Percentiles rank a stretch among this genome's conserved stretches.
Conservation (phyloP, 2,329 filamentous ascomycete genomes). For the Apiospora rasikravindrae region DNA sequence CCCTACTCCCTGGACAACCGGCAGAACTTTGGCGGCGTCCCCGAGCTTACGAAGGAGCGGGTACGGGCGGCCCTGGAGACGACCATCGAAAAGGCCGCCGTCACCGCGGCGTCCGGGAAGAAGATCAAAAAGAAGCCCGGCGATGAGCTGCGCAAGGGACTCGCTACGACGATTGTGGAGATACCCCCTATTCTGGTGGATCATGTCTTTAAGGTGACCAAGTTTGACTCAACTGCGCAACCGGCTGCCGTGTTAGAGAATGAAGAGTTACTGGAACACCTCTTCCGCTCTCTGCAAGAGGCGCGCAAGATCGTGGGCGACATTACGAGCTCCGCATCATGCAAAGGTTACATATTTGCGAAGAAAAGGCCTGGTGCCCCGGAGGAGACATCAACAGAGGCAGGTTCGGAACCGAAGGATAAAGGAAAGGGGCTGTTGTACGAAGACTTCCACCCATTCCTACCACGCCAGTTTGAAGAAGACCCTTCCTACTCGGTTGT, state of each 20-base stretch:
- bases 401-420: conserved; percentile 38
- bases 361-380: conserved; percentile 54
- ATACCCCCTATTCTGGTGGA: conserved; percentile 87
- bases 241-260: conserved; percentile 73
- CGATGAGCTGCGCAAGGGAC: conserved; percentile 77
- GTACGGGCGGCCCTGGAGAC: conserved; percentile 72
- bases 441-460: conserved; percentile 94
- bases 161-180: conserved; percentile 86
- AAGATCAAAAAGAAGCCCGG: conserved; percentile 75
- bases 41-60: conserved; percentile 75
- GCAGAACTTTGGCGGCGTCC: conserved; percentile 81
- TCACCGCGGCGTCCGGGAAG: conserved; percentile 60
- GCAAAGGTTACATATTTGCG: conserved; percentile 88
- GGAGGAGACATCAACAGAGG: conserved; percentile 32
- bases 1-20: conserved; percentile 81
- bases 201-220: conserved; percentile 74
- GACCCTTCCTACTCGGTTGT: conserved; percentile 71
- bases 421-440: conserved; percentile 68
- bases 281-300: conserved; percentile 72
- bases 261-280: conserved; percentile 65
- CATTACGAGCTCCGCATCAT: conserved; percentile 67
- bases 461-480: conserved; percentile 77
- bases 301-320: conserved; percentile 73
- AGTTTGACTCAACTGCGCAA: conserved; percentile 71
- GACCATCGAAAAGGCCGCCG: conserved; percentile 64